phyloP scores from a whole-genome alignment of 805 yeast species.

The Lipomyces kockii region DNA sequence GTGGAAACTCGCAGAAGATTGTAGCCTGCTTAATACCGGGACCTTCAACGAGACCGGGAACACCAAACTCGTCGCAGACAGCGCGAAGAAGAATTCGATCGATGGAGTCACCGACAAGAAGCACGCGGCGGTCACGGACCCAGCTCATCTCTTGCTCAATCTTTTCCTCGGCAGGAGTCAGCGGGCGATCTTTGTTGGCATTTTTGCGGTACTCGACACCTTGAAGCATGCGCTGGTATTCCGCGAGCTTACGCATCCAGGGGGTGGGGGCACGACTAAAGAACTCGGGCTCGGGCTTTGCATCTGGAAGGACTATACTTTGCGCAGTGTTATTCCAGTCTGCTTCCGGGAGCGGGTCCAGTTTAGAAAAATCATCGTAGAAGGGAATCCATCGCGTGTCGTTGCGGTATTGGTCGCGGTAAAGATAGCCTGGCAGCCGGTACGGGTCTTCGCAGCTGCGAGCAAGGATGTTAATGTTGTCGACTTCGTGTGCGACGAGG shows the following conservation, averaged over 20 bases:
- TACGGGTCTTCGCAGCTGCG: constrained; percentile 20
- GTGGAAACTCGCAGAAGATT: constrained; percentile 16
- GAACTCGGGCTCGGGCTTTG: constrained; percentile 8
- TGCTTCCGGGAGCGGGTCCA: constrained; percentile 5
- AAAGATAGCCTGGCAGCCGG: constrained; percentile 21
- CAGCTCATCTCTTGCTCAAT: constrained; percentile 9
- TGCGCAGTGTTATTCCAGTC: not conserved
- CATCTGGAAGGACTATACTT: not conserved
- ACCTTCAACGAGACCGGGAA: constrained; percentile 5
- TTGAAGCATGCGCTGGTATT: constrained; percentile 10
- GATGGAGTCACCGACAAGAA: constrained; percentile 19
- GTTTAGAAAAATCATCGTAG: constrained; percentile 17
- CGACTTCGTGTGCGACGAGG: constrained; percentile 1
- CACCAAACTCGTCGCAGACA: constrained; percentile 17
- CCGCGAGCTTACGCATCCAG: constrained; percentile 20
- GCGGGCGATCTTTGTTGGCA: constrained; percentile 9
- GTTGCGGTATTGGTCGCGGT: constrained; percentile 8
- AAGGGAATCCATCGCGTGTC: constrained; percentile 16
- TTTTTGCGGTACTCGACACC: constrained; percentile 1
- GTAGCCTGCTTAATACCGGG: constrained; percentile 21
- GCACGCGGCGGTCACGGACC: constrained; percentile 17
- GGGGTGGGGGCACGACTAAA: constrained; percentile 13
- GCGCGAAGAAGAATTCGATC: constrained; percentile 16
- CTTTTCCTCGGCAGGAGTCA: constrained; percentile 4
- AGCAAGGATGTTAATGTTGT: not conserved